Conservation (phyloP, 2,329 filamentous ascomycete species). For the Fonsecaea nubica region DNA sequence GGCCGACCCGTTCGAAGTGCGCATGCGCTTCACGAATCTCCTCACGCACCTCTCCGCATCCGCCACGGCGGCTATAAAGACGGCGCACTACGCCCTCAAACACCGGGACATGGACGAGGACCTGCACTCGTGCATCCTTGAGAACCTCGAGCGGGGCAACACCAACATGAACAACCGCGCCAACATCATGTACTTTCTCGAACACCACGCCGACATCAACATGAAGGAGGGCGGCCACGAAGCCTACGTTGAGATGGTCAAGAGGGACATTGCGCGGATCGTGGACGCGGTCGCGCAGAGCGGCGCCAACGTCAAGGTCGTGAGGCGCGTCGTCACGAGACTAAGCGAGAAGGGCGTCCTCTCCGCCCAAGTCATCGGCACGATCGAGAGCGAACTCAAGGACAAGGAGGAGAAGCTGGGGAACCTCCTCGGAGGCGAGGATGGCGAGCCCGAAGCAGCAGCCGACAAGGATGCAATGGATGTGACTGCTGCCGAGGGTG, state of each 20-base stretch:
- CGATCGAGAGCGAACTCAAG: conserved; percentile 83
- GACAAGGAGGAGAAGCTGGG: conserved; percentile 73
- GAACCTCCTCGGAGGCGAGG: conserved; percentile 60
- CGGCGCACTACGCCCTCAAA: conserved; percentile 92
- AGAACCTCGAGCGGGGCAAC: conserved; percentile 81
- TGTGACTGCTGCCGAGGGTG: background rate
- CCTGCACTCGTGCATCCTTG: conserved; percentile 93
- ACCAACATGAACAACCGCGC: conserved; percentile 96
- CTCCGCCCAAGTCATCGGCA: conserved; percentile 72
- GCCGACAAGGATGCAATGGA: conserved; percentile 36
- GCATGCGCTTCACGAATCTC: conserved; percentile 92
- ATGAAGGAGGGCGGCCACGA: conserved; percentile 71
- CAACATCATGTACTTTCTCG: conserved; percentile 99
- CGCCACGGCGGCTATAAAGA: conserved; percentile 86
- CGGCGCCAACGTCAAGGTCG: conserved; percentile 91
- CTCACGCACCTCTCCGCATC: conserved; percentile 91
- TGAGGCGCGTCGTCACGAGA: conserved; percentile 77
- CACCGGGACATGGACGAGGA: conserved; percentile 96
- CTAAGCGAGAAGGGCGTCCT: conserved; percentile 76
- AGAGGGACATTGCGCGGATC: conserved; percentile 87
- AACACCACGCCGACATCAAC: conserved; percentile 88
- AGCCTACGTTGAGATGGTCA: conserved; percentile 91
- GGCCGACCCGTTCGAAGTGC: conserved; percentile 94
- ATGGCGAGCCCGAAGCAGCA: conserved; percentile 43
- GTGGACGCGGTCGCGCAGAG: conserved; percentile 91